A percentile compares a stretch with the other conserved stretches of the same genome.
Evolutionary conservation across 495 filamentous ascomycete genomes (phyloP).

Genomic region (Penicillium psychrofluorescens): DNA sequence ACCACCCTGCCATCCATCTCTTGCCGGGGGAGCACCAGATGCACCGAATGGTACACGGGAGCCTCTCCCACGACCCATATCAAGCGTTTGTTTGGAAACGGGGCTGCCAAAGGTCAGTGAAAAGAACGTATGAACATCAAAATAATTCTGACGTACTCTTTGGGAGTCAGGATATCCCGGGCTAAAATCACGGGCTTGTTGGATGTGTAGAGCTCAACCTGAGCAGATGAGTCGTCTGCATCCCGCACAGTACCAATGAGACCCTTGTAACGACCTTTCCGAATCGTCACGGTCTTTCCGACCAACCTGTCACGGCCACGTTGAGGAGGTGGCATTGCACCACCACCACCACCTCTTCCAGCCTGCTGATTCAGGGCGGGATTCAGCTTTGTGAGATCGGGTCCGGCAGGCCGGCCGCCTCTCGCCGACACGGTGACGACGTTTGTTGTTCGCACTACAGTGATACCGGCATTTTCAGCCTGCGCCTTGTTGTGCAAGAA

Average conservation of each 20-base stretch:
- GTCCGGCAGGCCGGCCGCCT: constrained; percentile 64
- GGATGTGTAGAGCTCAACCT: constrained; percentile 89
- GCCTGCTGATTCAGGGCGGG: constrained; percentile 63
- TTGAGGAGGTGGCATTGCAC: constrained; percentile 69
- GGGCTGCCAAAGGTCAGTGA: constrained; percentile 31
- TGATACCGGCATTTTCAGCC: constrained; percentile 82
- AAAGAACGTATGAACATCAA: constrained; percentile 7
- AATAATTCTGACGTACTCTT: constrained; percentile 51
- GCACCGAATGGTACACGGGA: constrained; percentile 41
- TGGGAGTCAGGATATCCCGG: constrained; percentile 69
- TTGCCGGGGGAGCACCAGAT: constrained; percentile 27
- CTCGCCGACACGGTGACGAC: constrained; percentile 87
- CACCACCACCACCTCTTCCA: constrained; percentile 21
- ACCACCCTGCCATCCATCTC: constrained; percentile 46
- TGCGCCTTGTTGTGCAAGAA: constrained; percentile 81
- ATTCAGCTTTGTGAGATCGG: constrained; percentile 89
- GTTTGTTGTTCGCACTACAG: constrained; percentile 77
- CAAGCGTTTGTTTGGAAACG: constrained; percentile 65
- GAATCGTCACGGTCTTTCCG: constrained; percentile 82
- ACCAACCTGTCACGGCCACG: constrained; percentile 77
- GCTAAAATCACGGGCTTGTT: constrained; percentile 76
- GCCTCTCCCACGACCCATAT: constrained; percentile 52
- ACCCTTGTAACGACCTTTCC: constrained; percentile 82
- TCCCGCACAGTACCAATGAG: constrained; percentile 93
- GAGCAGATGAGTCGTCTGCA: constrained; percentile 72